Conservation (phyloP, 345 rosid species). For the Eucalyptus grandis region DNA sequence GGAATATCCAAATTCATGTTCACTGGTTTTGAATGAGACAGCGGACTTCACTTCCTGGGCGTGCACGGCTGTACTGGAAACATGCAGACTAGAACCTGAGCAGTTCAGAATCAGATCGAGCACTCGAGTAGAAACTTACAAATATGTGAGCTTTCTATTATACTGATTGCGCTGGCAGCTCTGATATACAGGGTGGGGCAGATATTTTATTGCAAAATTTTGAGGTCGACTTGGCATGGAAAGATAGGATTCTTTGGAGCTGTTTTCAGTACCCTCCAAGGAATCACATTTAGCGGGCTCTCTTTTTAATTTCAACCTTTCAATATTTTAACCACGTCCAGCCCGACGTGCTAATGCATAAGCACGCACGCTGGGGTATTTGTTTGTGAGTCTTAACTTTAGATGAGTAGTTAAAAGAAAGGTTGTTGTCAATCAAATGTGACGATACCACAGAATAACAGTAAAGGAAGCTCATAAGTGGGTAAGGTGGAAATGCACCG, state of each 20-base stretch:
- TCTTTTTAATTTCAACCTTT: background rate
- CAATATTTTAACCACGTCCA: background rate
- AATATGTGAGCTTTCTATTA: background rate
- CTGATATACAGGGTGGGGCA: background rate
- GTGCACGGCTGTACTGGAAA: background rate
- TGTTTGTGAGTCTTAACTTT: background rate
- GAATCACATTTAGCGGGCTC: background rate
- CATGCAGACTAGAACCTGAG: background rate
- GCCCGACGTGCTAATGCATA: background rate
- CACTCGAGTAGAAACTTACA: background rate
- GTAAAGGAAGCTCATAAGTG: background rate
- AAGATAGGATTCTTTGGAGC: background rate
- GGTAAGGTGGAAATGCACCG: background rate
- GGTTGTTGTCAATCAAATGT: background rate
- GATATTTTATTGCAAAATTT: background rate
- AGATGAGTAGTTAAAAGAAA: background rate
- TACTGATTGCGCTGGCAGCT: background rate
- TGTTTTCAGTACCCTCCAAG: background rate
- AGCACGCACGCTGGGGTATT: background rate
- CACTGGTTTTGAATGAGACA: background rate
- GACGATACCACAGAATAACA: background rate
- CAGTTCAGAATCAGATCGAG: background rate
- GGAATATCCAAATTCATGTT: background rate
- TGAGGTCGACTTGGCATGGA: background rate
- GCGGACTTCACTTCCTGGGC: background rate